Evolutionary conservation across 2,329 filamentous ascomycete genomes (phyloP), one percentile per base, ranked within the genome.

Genomic region (Apiospora marii): DNA sequence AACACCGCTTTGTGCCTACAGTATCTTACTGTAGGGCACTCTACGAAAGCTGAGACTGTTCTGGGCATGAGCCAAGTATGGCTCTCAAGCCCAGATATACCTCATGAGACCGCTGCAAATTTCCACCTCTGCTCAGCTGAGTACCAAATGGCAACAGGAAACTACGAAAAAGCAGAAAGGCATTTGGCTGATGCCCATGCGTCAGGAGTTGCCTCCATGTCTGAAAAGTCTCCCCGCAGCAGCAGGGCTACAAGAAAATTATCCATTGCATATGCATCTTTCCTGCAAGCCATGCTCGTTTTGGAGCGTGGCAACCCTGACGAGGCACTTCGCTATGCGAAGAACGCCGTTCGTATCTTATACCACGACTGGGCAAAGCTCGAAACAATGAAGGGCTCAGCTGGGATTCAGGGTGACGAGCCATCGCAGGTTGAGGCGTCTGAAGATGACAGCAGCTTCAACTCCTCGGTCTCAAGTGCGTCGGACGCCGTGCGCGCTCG

Each of bases 121-220:
- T 92, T 92, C 80, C 89, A 95, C 75, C 83, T 98, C 8, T 90
- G 91, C 0, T 91, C 92, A 74, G 91, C 93, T 0, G 94, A 97
- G 80, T 94, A 95, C 80, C 86, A 92, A 41, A 84, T 95, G 24
- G 88, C 89, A 1, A 88, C 92, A 16, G 92, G 92, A 13, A 90
- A 91, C 69, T 83, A 89, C 22, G 87, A 91, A 13, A 91, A 92
- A 81, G 92, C 89, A 70, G 83, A 82, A 72, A 81, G 81, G 34
- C 77, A 82, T 71, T 77, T 87, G 24, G 75, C 79, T 61, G 83
- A 83, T 72, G 85, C 85, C 48, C 84, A 85, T 64, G 76, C 83
- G 74, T 73, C 80, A 74, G 79, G 82, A 74, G 76, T 79, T 80
- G 73, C 78, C 74, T 51, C 73, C 69, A 68, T 74, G 27, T 68